Evolutionary conservation across 805 yeast genomes (phyloP).

Genomic region (Saccharomycopsis sp.): DNA sequence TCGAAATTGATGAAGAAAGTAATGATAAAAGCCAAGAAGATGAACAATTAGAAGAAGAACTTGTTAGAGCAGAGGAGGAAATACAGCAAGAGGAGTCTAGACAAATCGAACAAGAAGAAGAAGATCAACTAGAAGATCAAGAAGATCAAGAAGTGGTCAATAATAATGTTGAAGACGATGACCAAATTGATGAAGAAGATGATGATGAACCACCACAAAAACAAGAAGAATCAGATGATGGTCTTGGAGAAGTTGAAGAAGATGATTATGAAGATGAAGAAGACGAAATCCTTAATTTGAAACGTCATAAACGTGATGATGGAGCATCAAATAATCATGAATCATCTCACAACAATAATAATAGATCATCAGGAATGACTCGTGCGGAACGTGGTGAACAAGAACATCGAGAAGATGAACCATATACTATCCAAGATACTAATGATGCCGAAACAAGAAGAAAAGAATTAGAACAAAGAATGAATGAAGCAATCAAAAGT

Average conservation of each 20-base stretch:
- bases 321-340: constrained; percentile 17
- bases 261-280: constrained; percentile 22
- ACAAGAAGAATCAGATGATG: constrained; percentile 9
- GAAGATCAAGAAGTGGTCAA: constrained; percentile 20
- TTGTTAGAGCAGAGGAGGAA: too few species aligned
- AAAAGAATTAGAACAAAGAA: constrained; percentile 67
- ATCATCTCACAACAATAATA: constrained; percentile 19
- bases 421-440: constrained; percentile 11
- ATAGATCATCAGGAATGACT: constrained; percentile 19
- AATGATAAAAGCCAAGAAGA: constrained; percentile 18
- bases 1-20: constrained; percentile 9
- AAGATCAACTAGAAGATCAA: constrained; percentile 19
- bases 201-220: not conserved
- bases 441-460: constrained; percentile 39
- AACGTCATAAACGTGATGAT: constrained; percentile 10
- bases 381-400: constrained; percentile 15
- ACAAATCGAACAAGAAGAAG: constrained; percentile 15
- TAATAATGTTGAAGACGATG: not conserved
- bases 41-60: too few species aligned
- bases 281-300: constrained; percentile 6
- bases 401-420: constrained; percentile 20
- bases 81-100: too few species aligned
- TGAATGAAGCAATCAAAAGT: constrained; percentile 63
- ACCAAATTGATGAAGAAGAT: constrained; percentile 18
- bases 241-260: constrained; percentile 25